Conservation (phyloP, 305 asterid species). For the Nicotiana rustica region DNA sequence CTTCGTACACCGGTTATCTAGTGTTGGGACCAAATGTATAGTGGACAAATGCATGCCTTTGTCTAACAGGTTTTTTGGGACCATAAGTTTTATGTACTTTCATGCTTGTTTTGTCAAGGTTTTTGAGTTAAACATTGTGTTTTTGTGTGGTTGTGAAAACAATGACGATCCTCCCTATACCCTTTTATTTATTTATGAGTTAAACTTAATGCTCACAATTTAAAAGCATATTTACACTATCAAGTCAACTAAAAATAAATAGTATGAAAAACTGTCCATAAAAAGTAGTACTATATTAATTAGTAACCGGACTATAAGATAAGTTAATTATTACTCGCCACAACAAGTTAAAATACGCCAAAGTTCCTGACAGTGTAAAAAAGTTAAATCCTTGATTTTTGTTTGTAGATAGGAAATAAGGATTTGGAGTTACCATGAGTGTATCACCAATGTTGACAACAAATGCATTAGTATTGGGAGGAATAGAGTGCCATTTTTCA, state of each 20-base stretch:
- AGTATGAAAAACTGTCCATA: too few species aligned
- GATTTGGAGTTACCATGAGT: constrained; percentile 61
- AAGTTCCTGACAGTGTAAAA: background rate
- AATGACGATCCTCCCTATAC: background rate
- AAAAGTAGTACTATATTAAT: too few species aligned
- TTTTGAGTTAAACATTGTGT: background rate
- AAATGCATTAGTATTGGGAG: constrained; percentile 73
- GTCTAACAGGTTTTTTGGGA: background rate
- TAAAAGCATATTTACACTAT: background rate
- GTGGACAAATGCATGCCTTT: background rate
- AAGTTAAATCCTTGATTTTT: background rate
- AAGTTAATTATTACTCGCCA: too few species aligned
- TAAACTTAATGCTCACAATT: background rate
- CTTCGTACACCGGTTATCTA: background rate
- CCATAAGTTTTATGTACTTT: background rate
- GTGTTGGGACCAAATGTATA: background rate
- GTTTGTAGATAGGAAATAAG: background rate
- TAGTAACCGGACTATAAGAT: too few species aligned
- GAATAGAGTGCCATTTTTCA: constrained; percentile 72
- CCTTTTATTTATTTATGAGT: background rate
- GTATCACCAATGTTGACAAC: constrained; percentile 93
- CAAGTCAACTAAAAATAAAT: background rate
- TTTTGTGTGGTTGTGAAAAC: background rate
- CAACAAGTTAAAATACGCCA: background rate
- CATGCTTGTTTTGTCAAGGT: background rate